Base-by-base conservation (phyloP, 177 flowering plant species). In the Vitis hybrid region DNA sequence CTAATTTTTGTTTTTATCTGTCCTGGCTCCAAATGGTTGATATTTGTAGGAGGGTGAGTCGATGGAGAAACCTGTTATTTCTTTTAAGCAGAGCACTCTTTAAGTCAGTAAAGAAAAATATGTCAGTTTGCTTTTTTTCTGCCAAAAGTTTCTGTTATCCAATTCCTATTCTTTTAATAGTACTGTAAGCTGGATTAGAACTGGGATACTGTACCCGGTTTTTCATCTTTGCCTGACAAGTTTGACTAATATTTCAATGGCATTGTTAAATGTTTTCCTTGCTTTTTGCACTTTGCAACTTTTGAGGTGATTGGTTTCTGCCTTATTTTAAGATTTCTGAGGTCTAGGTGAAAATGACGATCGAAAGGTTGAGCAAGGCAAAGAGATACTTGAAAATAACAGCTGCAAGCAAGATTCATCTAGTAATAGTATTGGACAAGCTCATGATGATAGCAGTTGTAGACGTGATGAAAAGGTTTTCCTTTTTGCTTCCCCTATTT, bases 391-490 rank as follows among this genome's bases (percentile, higher is more conserved):
- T 66, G 75, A 20, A 61, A 69, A 68, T 60, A 63, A 65, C 33
- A 52, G 64, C 11, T 5, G 51, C 62, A 61, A 76, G 22, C 58
- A 64, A 62, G 79, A 73, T 52, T 59, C 47, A 11, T 53, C 79
- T 57, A 68, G 64, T 33, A 59, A 62, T 65, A 75, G 65, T 71
- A 4, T 28, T 54, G 79, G 68, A 62, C 62, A 9, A 72, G 55
- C 56, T 59, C 66, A 13, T 69, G 75, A 74, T 53, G 74, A 71
- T 64, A 68, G 61, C 33, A 78, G 64, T 31, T 72, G 73, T 15
- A 66, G n/a, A 51, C 62, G 62, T 28, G 79, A 78, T 67, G 81
- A 77, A 18, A 84, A 88, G 90, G 90, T 88, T 73, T 64, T 7
- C 17, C 14, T 54, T 65, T 2, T 58, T 17, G 15, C 24, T 22